Base-by-base conservation (phyloP, 345 rosid genomes). In the Heritiera fomes region DNA sequence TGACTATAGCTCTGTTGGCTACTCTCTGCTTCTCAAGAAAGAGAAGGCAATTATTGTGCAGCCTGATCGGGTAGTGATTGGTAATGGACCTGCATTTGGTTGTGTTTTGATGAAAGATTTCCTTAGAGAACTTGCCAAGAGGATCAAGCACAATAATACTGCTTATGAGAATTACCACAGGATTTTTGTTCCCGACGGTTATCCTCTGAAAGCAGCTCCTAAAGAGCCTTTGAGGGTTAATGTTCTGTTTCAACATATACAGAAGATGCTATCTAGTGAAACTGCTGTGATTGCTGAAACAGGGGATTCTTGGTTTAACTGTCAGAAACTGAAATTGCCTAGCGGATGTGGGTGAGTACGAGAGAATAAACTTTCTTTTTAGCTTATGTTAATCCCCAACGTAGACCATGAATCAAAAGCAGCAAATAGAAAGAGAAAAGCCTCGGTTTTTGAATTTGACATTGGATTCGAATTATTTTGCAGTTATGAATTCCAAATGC, bases 401-500 rank as follows among this genome's bases (percentile, higher is more conserved):
- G 43, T 43, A 43, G 32, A 43, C 28, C n/a, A 67, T n/a, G 46
- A 65, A 38, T 18, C 18, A 41, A 43, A 67, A 10, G 1, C 8
- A 30, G 0, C 5, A 68, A 28, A 46, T 20, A 34, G 32, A 45
- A 45, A 45, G 10, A 45, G 28, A 23, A 23, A 45, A 45, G 47
- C 7, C 4, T 34, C 1, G 38, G 38, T 2, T 34, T 34, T 34
- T 34, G 1, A 34, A 9, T 43, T 20, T 58, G 63, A 66, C 8
- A 43, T 20, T 55, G 49, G 13, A 66, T 73, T 6, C 66, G 20
- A 59, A 75, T 45, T 12, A 15, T 15, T 76, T 61, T 78, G 82
- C 81, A 90, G 94, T 79, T 92, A 92, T 82, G 97, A 92, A 79
- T 92, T 92, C 84, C 94, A 92, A 82, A 91, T 92, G 97, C 97